Base-by-base conservation (phyloP, 495 filamentous ascomycete species). In the Penicillium daleae region DNA sequence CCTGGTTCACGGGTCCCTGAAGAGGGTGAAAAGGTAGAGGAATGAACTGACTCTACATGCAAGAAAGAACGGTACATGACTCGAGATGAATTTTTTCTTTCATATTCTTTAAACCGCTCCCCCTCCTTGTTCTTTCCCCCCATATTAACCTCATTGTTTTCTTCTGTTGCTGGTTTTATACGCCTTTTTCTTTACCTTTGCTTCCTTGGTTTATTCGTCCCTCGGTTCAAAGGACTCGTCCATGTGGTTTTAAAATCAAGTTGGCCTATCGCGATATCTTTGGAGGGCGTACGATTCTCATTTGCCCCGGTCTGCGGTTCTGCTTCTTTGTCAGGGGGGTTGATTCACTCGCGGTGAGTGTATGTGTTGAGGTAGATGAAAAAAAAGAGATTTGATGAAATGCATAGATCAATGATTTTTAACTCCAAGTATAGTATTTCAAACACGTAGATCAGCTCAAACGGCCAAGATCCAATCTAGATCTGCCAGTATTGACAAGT, bases 241-340 rank as follows among this genome's bases (percentile, higher is more conserved):
- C 56, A 22, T 64, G 52, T 58, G 52, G 57, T 54, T 64, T 63
- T 42, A 66, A 68, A 70, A 72, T 69, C 66, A 61, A 60, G 74
- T 58, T 78, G 71, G 67, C 79, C 70, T 62, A 80, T 78, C 62
- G 71, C 66, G 35, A 77, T 71, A 53, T 67, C 58, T 61, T 56
- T 65, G 63, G 65, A 66, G 60, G 62, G 66, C 57, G 69, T 71
- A 65, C 65, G 65, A 70, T 62, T 70, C 55, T 63, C 61, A 65
- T 70, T 72, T 65, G 59, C 59, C 62, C 62, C 57, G 62, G 67
- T 66, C 60, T 70, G 62, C 60, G 67, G 61, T 63, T 66, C 58
- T 61, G 61, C 49, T 63, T 69, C 46, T 50, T 59, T 48, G 52
- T 57, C 29, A 48, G 17, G 39, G 66, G 64, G 42, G 33, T 27